A percentile compares a stretch with the other conserved stretches of the same genome.
These are phyloP conservation scores for Paramecium tetraurelia DNA, from an alignment of 73 alveolate species.

Conservation along the genomic window DNA sequence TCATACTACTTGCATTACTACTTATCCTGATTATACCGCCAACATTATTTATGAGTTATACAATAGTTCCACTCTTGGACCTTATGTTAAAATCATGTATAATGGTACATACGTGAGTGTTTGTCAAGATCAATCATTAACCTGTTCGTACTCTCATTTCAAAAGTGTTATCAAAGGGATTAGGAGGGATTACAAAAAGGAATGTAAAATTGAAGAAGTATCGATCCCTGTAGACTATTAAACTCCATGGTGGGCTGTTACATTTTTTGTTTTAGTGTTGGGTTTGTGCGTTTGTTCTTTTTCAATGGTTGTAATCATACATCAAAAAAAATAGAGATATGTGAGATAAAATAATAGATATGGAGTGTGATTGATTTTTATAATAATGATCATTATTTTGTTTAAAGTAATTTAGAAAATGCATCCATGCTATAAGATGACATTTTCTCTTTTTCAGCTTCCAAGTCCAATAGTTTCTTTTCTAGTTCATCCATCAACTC, in stretches of 20 bases:
- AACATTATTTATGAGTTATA: neutral
- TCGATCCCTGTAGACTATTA: neutral
- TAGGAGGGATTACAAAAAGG: neutral
- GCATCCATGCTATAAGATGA: neutral
- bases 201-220: neutral
- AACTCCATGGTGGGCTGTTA: slow-evolving; percentile 34
- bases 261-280: neutral
- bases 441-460: neutral
- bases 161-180: neutral
- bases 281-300: neutral
- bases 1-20: neutral
- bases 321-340: neutral
- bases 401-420: neutral
- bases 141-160: neutral
- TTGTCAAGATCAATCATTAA: neutral
- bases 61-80: neutral
- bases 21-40: slow-evolving; percentile 12
- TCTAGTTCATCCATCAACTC: neutral
- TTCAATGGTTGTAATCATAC: neutral
- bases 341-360: neutral
- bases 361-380: neutral
- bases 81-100: neutral
- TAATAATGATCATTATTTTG: neutral
- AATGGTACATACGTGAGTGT: slow-evolving; percentile 33
- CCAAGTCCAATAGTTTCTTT: neutral